Evolutionary conservation across 2,329 filamentous ascomycete species (phyloP).

Genomic region (Fusarium robinianum): DNA sequence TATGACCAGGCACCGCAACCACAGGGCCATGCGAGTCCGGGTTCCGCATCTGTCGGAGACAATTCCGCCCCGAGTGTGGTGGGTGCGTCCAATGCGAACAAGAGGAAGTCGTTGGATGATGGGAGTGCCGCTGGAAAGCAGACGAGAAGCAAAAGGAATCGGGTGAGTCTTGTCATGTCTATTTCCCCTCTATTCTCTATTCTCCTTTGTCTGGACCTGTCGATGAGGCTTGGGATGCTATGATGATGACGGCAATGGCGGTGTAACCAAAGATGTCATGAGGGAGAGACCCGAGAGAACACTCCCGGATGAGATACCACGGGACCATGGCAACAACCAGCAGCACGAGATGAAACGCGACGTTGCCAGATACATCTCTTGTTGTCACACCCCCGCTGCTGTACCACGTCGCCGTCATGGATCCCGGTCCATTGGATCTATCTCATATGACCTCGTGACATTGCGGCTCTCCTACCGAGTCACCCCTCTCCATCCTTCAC

Average conservation of each 20-base stretch:
- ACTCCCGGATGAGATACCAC: no score
- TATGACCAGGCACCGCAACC: constrained; percentile 42
- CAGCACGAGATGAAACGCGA: not conserved
- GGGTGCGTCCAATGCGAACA: constrained; percentile 36
- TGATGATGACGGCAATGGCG: not conserved
- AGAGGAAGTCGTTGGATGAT: constrained; percentile 50
- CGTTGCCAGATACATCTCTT: no score
- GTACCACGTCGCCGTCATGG: no score
- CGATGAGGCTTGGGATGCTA: not conserved
- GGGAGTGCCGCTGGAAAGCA: constrained; percentile 48
- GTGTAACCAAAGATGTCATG: no score
- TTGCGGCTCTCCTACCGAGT: no score
- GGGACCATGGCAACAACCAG: no score
- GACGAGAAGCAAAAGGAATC: constrained; percentile 64
- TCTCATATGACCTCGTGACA: no score
- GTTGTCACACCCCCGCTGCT: no score
- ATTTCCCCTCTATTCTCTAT: not conserved
- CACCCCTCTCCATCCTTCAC: not conserved
- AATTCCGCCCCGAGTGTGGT: constrained; percentile 53
- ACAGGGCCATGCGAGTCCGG: constrained; percentile 41
- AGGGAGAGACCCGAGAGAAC: no score
- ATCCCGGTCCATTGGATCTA: no score
- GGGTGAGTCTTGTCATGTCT: constrained; percentile 47
- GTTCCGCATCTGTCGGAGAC: constrained; percentile 51
- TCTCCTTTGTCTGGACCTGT: constrained; percentile 4